phyloP scores from a whole-genome alignment of 2,329 filamentous ascomycete genomes.

The Coleophoma cylindrospora region DNA sequence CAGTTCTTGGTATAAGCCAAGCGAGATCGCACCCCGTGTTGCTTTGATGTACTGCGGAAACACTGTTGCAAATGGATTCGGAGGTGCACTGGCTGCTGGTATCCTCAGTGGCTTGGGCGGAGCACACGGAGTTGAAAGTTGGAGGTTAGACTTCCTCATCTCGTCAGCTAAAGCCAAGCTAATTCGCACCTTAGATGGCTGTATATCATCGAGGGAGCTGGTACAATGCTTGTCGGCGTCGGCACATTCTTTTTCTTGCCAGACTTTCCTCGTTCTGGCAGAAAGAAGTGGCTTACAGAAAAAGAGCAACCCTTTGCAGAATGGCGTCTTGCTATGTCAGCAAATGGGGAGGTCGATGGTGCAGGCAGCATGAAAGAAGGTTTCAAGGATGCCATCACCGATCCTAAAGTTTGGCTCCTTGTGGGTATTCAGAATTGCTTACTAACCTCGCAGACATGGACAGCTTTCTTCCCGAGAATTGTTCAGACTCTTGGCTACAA shows the following conservation, averaged over 20 bases:
- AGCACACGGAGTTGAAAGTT: slow-evolving; percentile 1
- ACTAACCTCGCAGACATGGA: slow-evolving; percentile 8
- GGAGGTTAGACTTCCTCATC: not conserved
- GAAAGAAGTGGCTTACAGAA: slow-evolving; percentile 34
- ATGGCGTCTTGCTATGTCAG: slow-evolving; percentile 52
- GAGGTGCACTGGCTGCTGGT: slow-evolving; percentile 33
- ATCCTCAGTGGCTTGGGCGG: slow-evolving; percentile 21
- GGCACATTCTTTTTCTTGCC: slow-evolving; percentile 2
- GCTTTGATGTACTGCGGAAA: slow-evolving; percentile 23
- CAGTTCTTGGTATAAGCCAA: slow-evolving; percentile 36
- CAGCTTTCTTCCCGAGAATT: slow-evolving; percentile 25
- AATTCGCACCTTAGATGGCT: slow-evolving; percentile 3
- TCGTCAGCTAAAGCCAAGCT: too few relatives aligned
- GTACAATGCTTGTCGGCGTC: slow-evolving; percentile 8
- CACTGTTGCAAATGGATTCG: slow-evolving; percentile 33
- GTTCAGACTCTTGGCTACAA: slow-evolving; percentile 12
- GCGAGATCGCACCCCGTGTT: slow-evolving; percentile 38
- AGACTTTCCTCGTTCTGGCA: slow-evolving; percentile 4
- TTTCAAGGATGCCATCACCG: slow-evolving; percentile 25
- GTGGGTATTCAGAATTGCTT: slow-evolving; percentile 6
- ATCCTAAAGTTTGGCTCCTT: slow-evolving; percentile 38
- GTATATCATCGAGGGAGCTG: slow-evolving; percentile 11
- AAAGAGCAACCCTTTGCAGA: slow-evolving; percentile 36
- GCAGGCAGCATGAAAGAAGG: slow-evolving; percentile 33
- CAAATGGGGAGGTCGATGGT: slow-evolving; percentile 59